Base-by-base conservation (phyloP, 495 filamentous ascomycete genomes). In the Cercophora newfieldiana region DNA sequence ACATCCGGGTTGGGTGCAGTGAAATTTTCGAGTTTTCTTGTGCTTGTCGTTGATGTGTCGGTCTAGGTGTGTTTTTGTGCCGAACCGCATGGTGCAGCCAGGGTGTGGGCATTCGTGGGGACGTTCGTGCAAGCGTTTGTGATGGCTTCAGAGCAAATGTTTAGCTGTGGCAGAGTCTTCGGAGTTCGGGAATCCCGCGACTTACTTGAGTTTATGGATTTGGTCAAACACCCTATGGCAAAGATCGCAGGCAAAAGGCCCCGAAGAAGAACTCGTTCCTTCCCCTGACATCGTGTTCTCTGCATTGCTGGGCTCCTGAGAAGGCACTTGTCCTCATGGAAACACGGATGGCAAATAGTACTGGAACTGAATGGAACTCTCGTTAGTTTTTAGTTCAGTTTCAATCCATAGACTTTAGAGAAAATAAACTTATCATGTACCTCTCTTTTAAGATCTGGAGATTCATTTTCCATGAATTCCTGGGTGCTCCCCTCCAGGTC, bases 1-100 rank as follows among this genome's bases (percentile, higher is more conserved):
- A 59, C 78, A 80, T 5, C 74, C 71, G 19, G 68, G 66, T 8
- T 76, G 69, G 21, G 68, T 76, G 61, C 78, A 80, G 56, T 78
- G 72, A 29, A 76, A 78, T 30, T 74, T 76, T 50, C 74, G 74
- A n/a, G 73, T 70, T 68, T 78, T 78, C 50, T 71, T 58, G 61
- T 80, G 78, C 58, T 77, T 74, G 53, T 80, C 78, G 65, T 80
- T 80, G 68, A 78, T 76, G 61, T 80, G 78, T 19, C 78, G 72
- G 54, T 80, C 75, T 14, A 78, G 72, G 65, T 80, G 78, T 48
- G 76, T 78, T 66, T 78, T 80, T 10, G 78, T 80, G 26, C 78
- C 76, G 53, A 80, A 80, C 44, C 66, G 69, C 67, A 76, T 77
- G 29, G 73, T 70, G 53, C 78, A 80, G 4, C 69, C 75, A 5